Conservation (phyloP, 768 basidiomycete species). For the Lyophyllum semitale region DNA sequence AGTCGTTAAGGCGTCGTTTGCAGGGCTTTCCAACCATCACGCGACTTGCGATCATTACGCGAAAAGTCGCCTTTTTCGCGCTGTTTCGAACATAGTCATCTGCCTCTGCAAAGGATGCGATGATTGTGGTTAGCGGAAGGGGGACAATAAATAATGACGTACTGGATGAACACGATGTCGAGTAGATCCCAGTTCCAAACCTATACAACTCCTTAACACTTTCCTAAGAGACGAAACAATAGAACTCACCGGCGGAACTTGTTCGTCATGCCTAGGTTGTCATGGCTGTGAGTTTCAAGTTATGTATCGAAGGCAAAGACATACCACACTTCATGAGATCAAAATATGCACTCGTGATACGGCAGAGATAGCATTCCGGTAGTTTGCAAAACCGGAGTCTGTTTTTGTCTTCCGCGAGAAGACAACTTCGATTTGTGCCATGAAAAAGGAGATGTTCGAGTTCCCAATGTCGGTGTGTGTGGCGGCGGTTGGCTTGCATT, state of each 20-base stretch:
- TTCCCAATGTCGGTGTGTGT: constrained; percentile 31
- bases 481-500: no score
- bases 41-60: constrained; percentile 57
- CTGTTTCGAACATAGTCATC: constrained; percentile 60
- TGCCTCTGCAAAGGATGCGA: constrained; percentile 45
- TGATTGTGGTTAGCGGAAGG: neutral
- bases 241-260: constrained; percentile 49
- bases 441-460: constrained; percentile 68
- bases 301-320: constrained; percentile 14
- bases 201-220: constrained; percentile 26
- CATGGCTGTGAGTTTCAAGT: constrained; percentile 1
- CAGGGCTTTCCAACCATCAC: constrained; percentile 66
- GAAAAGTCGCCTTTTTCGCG: constrained; percentile 40
- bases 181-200: constrained; percentile 73
- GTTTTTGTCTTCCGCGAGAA: constrained; percentile 52
- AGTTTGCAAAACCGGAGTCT: constrained; percentile 50
- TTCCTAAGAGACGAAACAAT: neutral
- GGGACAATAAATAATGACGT: constrained; percentile 17
- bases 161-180: constrained; percentile 69
- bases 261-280: constrained; percentile 49
- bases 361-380: constrained; percentile 55
- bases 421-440: constrained; percentile 63
- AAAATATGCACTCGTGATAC: constrained; percentile 59
- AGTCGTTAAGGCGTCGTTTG: constrained; percentile 50
- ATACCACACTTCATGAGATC: constrained; percentile 60